Evolutionary conservation across 2,329 filamentous ascomycete genomes (phyloP).

Genomic region (Scleromitrula shiraiana): DNA sequence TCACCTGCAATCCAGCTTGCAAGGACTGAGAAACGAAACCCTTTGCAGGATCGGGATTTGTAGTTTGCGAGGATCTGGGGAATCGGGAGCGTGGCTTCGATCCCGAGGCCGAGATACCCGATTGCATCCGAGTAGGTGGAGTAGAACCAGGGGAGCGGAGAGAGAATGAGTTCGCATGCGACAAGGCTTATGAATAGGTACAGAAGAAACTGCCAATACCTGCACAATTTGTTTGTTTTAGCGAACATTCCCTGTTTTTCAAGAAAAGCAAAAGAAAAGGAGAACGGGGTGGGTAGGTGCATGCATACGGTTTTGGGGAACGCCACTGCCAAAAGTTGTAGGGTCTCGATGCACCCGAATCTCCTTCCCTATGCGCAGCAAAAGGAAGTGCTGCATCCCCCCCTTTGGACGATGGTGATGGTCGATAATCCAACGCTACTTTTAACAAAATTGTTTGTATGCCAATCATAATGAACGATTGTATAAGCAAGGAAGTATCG

Average conservation of each 20-base stretch:
- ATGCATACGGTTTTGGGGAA: constrained; percentile 51
- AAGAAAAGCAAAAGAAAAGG: too few species aligned
- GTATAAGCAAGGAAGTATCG: constrained; percentile 54
- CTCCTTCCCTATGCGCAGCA: constrained; percentile 33
- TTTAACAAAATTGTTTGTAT: constrained; percentile 59
- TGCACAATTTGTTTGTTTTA: too few species aligned
- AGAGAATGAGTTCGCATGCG: constrained; percentile 59
- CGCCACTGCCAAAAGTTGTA: constrained; percentile 82
- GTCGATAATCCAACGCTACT: constrained; percentile 61
- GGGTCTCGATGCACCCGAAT: constrained; percentile 44
- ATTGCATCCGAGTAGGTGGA: constrained; percentile 57
- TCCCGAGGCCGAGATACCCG: constrained; percentile 66
- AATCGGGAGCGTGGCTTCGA: constrained; percentile 75
- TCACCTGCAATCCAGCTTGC: constrained; percentile 74
- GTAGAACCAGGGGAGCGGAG: constrained; percentile 50
- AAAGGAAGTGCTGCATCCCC: constrained; percentile 57
- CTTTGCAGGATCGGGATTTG: constrained; percentile 61
- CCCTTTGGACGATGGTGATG: constrained; percentile 49
- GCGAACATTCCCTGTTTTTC: too few species aligned
- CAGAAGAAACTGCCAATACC: constrained; percentile 71
- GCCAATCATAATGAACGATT: constrained; percentile 57
- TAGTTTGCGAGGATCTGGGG: constrained; percentile 71
- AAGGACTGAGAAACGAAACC: constrained; percentile 69
- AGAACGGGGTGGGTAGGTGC: too few species aligned
- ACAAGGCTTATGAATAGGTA: constrained; percentile 57